A percentile compares a stretch with the other conserved stretches of the same genome.
phyloP scores from a whole-genome alignment of 192 early-diverging fungal species.

The Globomyces pollinis-pini region DNA sequence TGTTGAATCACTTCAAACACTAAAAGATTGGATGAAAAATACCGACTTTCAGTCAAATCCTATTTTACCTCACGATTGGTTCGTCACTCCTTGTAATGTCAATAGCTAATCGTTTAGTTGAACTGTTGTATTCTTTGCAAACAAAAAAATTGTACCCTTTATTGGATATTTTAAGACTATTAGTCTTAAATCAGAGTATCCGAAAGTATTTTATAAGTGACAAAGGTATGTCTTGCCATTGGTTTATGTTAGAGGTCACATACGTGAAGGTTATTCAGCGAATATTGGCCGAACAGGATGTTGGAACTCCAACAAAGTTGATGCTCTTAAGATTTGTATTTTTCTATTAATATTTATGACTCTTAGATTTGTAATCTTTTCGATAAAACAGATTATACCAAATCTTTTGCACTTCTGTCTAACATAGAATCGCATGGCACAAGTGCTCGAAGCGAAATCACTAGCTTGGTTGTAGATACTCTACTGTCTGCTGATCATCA shows the following conservation, averaged over 20 bases:
- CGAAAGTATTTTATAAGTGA: slow-evolving; percentile 36
- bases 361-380: slow-evolving; percentile 5
- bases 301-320: slow-evolving; percentile 35
- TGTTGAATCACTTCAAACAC: background rate
- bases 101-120: too few species aligned
- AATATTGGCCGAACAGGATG: background rate
- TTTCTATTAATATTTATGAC: background rate
- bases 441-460: slow-evolving; percentile 29
- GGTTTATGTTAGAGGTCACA: slow-evolving; percentile 16
- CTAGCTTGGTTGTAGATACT: slow-evolving; percentile 52
- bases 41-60: background rate
- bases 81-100: background rate
- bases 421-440: slow-evolving; percentile 13
- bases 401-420: slow-evolving; percentile 33
- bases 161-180: slow-evolving; percentile 54
- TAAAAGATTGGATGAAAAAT: background rate
- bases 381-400: slow-evolving; percentile 38
- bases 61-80: slow-evolving; percentile 21
- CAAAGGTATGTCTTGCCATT: slow-evolving; percentile 12
- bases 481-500: slow-evolving; percentile 44
- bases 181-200: slow-evolving; percentile 38
- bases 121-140: slow-evolving; percentile 25
- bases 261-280: slow-evolving; percentile 14
- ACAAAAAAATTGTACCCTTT: slow-evolving; percentile 51
- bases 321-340: slow-evolving; percentile 36